Conservation (phyloP, 1,284 basidiomycete genomes). For the Cutaneotrichosporon arboriforme region DNA sequence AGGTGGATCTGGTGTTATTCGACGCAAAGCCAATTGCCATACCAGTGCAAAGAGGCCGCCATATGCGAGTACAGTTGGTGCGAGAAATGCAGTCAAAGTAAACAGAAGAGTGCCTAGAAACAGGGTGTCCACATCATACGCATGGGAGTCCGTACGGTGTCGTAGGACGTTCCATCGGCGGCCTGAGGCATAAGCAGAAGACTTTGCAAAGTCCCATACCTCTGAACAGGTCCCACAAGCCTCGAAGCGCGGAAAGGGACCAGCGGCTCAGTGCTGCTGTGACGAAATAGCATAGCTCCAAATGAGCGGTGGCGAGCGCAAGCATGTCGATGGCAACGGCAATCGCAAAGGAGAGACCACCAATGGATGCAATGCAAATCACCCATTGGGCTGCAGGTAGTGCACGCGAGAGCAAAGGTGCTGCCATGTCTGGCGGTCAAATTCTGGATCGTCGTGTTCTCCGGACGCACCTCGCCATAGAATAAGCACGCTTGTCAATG, state of each 20-base stretch:
- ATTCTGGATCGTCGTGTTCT: not conserved
- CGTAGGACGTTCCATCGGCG: constrained; percentile 80
- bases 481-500: constrained; percentile 60
- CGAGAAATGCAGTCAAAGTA: constrained; percentile 81
- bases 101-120: constrained; percentile 92
- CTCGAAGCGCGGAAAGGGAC: constrained; percentile 59
- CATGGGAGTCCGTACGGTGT: constrained; percentile 72
- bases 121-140: constrained; percentile 89
- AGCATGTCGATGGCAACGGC: constrained; percentile 28
- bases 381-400: constrained; percentile 6
- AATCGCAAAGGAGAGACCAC: constrained; percentile 33
- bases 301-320: constrained; percentile 59
- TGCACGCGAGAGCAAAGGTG: constrained; percentile 8
- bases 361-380: constrained; percentile 15
- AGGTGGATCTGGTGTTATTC: constrained; percentile 11
- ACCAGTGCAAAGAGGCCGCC: constrained; percentile 75
- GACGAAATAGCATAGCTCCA: constrained; percentile 65
- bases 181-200: constrained; percentile 54
- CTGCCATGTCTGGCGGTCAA: constrained; percentile 10
- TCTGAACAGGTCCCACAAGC: constrained; percentile 89
- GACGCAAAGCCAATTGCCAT: constrained; percentile 30
- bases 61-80: constrained; percentile 83
- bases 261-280: constrained; percentile 62
- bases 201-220: constrained; percentile 55
- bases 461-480: constrained; percentile 63